Evolutionary conservation across 1,139 yeast genomes (phyloP).

Genomic region (Nematodospora anomalae): DNA sequence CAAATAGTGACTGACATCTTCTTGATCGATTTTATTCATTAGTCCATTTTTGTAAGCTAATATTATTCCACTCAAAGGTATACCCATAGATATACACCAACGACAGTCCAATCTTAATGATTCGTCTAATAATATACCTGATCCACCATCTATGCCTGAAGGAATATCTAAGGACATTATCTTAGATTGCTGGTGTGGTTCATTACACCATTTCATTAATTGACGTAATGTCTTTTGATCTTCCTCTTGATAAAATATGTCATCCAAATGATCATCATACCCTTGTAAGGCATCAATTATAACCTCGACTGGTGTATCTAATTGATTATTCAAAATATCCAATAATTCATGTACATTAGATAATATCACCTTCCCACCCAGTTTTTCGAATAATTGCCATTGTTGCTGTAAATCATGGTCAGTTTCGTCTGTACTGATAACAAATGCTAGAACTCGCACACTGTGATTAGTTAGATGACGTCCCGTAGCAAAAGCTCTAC

Average conservation of each 20-base stretch:
- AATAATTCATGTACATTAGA: slow-evolving; percentile 34
- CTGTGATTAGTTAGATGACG: slow-evolving; percentile 79
- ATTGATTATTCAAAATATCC: slow-evolving; percentile 37
- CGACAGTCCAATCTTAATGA: slow-evolving; percentile 35
- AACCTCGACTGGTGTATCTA: slow-evolving; percentile 76
- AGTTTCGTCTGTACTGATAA: slow-evolving; percentile 37
- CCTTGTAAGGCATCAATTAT: slow-evolving; percentile 84
- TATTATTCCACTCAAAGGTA: slow-evolving; percentile 68
- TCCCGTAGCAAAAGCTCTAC: slow-evolving; percentile 75
- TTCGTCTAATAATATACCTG: slow-evolving; percentile 55
- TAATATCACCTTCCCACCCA: slow-evolving; percentile 44
- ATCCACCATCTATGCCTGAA: slow-evolving; percentile 82
- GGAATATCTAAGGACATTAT: slow-evolving; percentile 78
- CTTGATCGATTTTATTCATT: slow-evolving; percentile 23
- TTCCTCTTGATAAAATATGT: slow-evolving; percentile 37
- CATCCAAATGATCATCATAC: slow-evolving; percentile 66
- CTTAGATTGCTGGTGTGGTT: slow-evolving; percentile 45
- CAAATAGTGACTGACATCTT: slow-evolving; percentile 53
- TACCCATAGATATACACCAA: slow-evolving; percentile 69
- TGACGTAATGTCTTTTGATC: slow-evolving; percentile 45
- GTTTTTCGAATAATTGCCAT: slow-evolving; percentile 52
- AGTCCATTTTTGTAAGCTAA: slow-evolving; percentile 57
- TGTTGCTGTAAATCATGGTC: slow-evolving; percentile 39
- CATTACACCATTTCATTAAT: slow-evolving; percentile 71
- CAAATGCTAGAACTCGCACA: slow-evolving; percentile 61